phyloP scores from a whole-genome alignment of 176 grass and related monocot species.

The Aegilops sharonensis region DNA sequence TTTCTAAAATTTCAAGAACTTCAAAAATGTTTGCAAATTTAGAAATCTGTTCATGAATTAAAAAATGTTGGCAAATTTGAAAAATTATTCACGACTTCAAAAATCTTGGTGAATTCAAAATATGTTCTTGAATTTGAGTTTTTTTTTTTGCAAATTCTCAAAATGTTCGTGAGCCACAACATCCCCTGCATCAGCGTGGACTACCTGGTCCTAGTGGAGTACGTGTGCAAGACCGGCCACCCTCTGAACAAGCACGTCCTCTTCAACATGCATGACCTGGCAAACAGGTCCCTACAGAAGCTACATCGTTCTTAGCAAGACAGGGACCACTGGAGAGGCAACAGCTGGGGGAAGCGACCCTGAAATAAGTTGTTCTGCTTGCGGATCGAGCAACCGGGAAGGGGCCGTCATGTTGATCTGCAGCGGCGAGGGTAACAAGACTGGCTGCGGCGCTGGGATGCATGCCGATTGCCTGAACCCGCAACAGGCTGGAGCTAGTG shows the following conservation, averaged over 20 bases:
- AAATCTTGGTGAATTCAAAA: too few relatives aligned
- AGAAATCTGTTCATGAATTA: too few relatives aligned
- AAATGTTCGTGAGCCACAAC: conserved; percentile 43
- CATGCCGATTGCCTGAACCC: conserved; percentile 58
- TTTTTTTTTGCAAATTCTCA: too few relatives aligned
- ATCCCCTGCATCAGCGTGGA: conserved; percentile 80
- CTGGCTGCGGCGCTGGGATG: conserved; percentile 54
- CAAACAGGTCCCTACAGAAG: conserved; percentile 62
- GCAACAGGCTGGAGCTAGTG: conserved; percentile 3
- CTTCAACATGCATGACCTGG: conserved; percentile 66
- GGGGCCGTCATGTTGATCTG: conserved; percentile 57
- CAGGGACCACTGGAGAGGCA: background rate
- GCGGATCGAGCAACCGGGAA: conserved; percentile 48
- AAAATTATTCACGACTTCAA: too few relatives aligned
- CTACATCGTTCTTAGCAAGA: conserved; percentile 35
- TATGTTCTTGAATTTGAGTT: too few relatives aligned
- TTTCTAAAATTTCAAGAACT: too few relatives aligned
- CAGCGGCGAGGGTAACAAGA: conserved; percentile 27
- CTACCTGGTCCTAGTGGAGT: conserved; percentile 71
- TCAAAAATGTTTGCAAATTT: too few relatives aligned
- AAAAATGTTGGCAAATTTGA: too few relatives aligned
- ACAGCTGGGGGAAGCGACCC: background rate
- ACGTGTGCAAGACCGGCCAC: conserved; percentile 72
- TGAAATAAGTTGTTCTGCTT: conserved; percentile 42
- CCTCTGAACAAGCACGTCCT: conserved; percentile 73